phyloP scores from a whole-genome alignment of 2,329 filamentous ascomycete species.

The Fusarium nisikadoi region DNA sequence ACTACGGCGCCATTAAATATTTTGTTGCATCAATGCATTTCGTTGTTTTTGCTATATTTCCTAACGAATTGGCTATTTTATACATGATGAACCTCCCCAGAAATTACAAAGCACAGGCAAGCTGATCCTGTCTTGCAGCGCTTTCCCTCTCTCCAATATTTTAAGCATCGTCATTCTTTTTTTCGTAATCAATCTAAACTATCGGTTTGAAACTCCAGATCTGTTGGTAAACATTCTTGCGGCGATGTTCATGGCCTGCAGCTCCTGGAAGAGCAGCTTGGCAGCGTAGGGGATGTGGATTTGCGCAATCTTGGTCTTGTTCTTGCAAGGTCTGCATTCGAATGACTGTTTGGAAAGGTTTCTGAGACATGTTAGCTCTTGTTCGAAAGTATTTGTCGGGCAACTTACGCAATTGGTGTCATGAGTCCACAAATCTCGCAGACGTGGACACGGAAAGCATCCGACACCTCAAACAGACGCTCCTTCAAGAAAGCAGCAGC shows the following conservation, averaged over 20 bases:
- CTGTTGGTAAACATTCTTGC: constrained; percentile 95
- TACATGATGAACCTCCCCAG: constrained; percentile 27
- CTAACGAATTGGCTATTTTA: constrained; percentile 29
- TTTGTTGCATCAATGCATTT: constrained; percentile 36
- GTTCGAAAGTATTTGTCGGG: not conserved
- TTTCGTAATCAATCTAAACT: constrained; percentile 46
- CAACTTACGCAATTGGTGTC: constrained; percentile 96
- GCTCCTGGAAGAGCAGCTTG: constrained; percentile 97
- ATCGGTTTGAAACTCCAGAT: constrained; percentile 78
- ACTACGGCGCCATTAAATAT: constrained; percentile 4
- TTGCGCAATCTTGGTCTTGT: constrained; percentile 98
- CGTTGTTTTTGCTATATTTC: constrained; percentile 39
- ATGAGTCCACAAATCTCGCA: constrained; percentile 99
- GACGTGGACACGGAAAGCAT: constrained; percentile 97
- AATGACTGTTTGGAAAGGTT: constrained; percentile 96
- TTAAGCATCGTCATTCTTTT: constrained; percentile 19
- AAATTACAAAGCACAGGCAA: constrained; percentile 41
- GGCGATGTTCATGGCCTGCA: constrained; percentile 98
- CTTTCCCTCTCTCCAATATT: constrained; percentile 14
- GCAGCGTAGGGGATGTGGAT: constrained; percentile 98
- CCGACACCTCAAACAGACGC: constrained; percentile 94
- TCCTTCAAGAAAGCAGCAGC: constrained; percentile 98
- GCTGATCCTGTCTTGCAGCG: constrained; percentile 14
- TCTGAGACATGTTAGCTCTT: constrained; percentile 60
- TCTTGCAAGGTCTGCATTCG: constrained; percentile 97